Base-by-base conservation (phyloP, 106 monocot species). In the Amphibolis antarctica region DNA sequence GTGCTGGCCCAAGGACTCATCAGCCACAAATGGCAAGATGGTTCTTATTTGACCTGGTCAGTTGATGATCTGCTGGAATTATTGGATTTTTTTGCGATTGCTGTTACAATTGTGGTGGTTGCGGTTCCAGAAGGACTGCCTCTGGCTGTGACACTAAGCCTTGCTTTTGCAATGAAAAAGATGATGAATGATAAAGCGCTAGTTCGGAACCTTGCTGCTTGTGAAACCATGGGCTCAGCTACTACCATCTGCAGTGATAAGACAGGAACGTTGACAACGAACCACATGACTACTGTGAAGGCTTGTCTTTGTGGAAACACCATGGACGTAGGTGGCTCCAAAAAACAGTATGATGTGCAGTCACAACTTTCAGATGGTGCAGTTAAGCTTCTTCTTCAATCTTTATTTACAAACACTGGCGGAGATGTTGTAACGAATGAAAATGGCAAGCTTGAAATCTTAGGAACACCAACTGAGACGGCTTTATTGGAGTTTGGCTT, bases 151-250 rank as follows among this genome's bases (percentile, higher is more conserved):
- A 88, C 88, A 12, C 59, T 88, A 10, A 88, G 88, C 64, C 81
- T 88, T 66, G 88, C 88, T 36, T 88, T 88, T 68, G 88, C 88
- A 14, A 88, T 88, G 88, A 88, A 88, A 62, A 88, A 88, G 74
- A 84, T 88, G 88, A 88, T 88, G 88, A 78, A 81, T 65, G 88
- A 88, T 29, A 88, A 74, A 71, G 88, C 88, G 42, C 65, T 86
- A 10, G 90, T 90, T 31, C 86, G 90, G 18, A 77, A 80, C 59
- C 85, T 90, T 55, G 77, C 90, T 12, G 86, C 90, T 17, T 91
- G 90, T 67, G 90, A 91, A 60, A 91, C 90, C 20, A 91, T 91
- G 90, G 90, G 90, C 21, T 86, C 90, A 20, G 76, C 90, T n/a
- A 91, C 90, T 26, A 66, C 74, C 52, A 91, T 91, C 44, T 91